Evolutionary conservation across 2,329 filamentous ascomycete genomes (phyloP), one percentile per base, ranked within the genome.

Genomic region (Xylaria arbuscula): DNA sequence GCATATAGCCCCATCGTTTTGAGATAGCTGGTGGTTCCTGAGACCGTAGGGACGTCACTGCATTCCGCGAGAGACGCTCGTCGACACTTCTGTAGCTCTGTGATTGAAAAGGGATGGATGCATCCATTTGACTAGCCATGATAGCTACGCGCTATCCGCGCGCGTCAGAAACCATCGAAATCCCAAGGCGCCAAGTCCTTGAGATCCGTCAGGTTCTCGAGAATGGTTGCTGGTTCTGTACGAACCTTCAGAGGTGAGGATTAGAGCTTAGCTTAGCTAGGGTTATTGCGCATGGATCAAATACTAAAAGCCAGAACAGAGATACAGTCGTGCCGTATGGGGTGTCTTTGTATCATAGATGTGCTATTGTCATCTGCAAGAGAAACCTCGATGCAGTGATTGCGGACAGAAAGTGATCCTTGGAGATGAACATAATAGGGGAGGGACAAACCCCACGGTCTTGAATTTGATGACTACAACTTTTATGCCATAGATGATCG

Each of bases 91-190:
- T 75, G 63, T 67, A 70, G 15, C 51, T 75, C 22, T 74, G 73
- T 38, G 71, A 67, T 19, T 55, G 71, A 1, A 75, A 74, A 57
- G 63, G 69, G n/a, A n/a, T n/a, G n/a, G n/a, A n/a, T n/a, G n/a
- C 10, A 75, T 75, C 13, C 72, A 75, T 38, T 59, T 74, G 15
- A 72, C 74, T 19, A 73, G 72, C 66, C 72, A 75, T 15, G 72
- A 75, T 40, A 73, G 74, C 32, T 74, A 75, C 55, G 72, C 72
- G 8, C 71, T 74, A 38, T 75, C 73, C 2, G 57, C 64, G 9
- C 74, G 72, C 50, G 42, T 54, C 0, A 63, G 63, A 17, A 50
- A 61, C 5, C 66, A 73, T 22, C 50, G 66, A 3, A 28, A 53
- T 10, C 58, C 62, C 1, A 72, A 74, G 19, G 42, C 51, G 9